phyloP scores from a whole-genome alignment of 1,139 yeast species.

The Yamadazyma triangularis region DNA sequence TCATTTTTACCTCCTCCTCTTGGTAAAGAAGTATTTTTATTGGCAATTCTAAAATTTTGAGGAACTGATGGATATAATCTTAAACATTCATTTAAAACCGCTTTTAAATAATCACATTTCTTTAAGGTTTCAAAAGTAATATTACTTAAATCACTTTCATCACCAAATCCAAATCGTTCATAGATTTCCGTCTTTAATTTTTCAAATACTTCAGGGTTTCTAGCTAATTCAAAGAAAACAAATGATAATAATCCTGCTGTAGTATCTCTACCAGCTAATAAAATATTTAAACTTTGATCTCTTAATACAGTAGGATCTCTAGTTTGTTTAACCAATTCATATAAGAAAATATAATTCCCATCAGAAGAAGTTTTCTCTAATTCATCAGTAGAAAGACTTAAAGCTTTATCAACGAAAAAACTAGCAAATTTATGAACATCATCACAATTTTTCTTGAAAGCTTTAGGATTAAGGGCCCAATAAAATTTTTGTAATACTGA shows the following conservation, averaged over 20 bases:
- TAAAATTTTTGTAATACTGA: constrained; percentile 23
- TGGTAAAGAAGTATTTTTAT: constrained; percentile 43
- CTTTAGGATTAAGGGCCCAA: constrained; percentile 13
- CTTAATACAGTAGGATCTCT: constrained; percentile 35
- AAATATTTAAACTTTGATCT: constrained; percentile 39
- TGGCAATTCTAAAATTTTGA: constrained; percentile 38
- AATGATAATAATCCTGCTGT: constrained; percentile 42
- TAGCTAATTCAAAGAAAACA: constrained; percentile 32
- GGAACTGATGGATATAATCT: constrained; percentile 52
- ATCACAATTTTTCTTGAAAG: constrained; percentile 4
- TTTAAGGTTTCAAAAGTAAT: constrained; percentile 44
- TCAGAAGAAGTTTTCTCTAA: constrained; percentile 29
- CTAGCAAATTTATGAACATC: constrained; percentile 11
- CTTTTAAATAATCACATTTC: constrained; percentile 41
- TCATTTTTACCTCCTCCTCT: constrained; percentile 48
- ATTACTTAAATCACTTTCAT: constrained; percentile 21
- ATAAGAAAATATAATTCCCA: constrained; percentile 37
- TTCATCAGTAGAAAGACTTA: constrained; percentile 19
- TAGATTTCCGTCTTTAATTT: constrained; percentile 30
- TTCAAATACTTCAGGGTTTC: constrained; percentile 29
- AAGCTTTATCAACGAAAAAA: constrained; percentile 21
- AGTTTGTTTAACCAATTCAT: constrained; percentile 40
- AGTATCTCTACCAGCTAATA: constrained; percentile 44
- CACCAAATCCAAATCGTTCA: constrained; percentile 28
- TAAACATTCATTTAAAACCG: constrained; percentile 43